Evolutionary conservation across 768 basidiomycete species (phyloP).

Genomic region (Gloeostereum incarnatum): DNA sequence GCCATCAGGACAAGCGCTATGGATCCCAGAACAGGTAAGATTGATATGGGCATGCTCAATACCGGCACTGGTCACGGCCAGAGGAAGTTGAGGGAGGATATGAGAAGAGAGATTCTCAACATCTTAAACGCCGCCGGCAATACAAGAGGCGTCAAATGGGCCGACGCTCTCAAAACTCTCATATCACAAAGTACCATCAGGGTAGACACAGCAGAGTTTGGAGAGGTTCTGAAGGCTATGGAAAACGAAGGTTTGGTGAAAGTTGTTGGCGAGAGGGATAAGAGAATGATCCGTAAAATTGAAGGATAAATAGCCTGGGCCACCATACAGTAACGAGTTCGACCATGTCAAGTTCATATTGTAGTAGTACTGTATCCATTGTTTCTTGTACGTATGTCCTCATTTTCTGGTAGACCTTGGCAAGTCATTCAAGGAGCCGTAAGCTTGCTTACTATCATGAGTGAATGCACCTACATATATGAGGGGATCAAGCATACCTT

Average conservation of each 20-base stretch:
- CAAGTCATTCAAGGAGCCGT: no score
- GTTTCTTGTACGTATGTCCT: no score
- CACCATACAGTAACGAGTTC: no score
- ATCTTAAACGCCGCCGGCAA: conserved; percentile 48
- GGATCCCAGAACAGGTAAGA: conserved; percentile 94
- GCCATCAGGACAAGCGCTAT: conserved; percentile 92
- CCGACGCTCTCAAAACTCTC: conserved; percentile 69
- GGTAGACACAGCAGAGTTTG: conserved; percentile 74
- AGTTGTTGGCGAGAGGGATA: conserved; percentile 82
- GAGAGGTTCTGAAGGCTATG: conserved; percentile 64
- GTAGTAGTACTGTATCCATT: no score
- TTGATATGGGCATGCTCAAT: conserved; percentile 92
- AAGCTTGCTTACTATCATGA: no score
- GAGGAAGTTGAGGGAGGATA: conserved; percentile 79
- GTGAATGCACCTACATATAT: no score
- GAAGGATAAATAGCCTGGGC: conserved; percentile 24
- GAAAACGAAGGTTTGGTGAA: conserved; percentile 85
- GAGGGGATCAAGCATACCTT: no score
- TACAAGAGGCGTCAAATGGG: conserved; percentile 64
- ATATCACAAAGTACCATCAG: conserved; percentile 79
- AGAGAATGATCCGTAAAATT: conserved; percentile 66
- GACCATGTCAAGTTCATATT: no score
- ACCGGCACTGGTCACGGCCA: conserved; percentile 88
- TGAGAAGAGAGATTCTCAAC: conserved; percentile 70
- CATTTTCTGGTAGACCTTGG: no score